These are phyloP conservation scores for Symmetrospora coprosmae DNA, from an alignment of 768 basidiomycete species.

Conservation along the genomic window DNA sequence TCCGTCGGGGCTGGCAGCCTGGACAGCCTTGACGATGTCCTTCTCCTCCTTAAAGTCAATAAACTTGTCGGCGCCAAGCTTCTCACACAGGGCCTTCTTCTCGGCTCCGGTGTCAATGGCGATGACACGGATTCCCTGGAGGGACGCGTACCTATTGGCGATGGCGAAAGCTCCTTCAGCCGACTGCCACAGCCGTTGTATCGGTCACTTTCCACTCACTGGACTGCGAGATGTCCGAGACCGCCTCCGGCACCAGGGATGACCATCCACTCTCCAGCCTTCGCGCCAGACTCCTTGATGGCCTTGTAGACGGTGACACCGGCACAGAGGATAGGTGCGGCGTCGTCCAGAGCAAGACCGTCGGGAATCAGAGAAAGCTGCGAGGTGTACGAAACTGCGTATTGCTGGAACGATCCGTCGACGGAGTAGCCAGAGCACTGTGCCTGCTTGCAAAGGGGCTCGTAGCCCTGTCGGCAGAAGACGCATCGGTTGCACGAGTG, in stretches of 20 bases:
- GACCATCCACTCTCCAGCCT: constrained; percentile 59
- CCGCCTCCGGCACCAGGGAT: constrained; percentile 39
- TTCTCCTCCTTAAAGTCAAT: constrained; percentile 61
- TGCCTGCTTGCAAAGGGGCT: constrained; percentile 32
- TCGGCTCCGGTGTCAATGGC: constrained; percentile 67
- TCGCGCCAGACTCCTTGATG: constrained; percentile 54
- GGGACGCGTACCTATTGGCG: constrained; percentile 65
- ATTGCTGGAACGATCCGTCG: constrained; percentile 42
- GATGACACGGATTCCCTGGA: constrained; percentile 63
- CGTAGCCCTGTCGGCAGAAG: constrained; percentile 33
- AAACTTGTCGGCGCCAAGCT: constrained; percentile 33
- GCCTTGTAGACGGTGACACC: constrained; percentile 42
- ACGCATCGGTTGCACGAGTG: constrained; percentile 35
- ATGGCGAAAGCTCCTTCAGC: no score
- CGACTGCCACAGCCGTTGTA: no score
- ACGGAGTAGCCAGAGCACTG: constrained; percentile 52
- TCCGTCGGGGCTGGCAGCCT: constrained; percentile 47
- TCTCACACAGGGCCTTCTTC: constrained; percentile 40
- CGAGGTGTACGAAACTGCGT: constrained; percentile 47
- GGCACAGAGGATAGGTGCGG: constrained; percentile 56
- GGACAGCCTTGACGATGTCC: constrained; percentile 54
- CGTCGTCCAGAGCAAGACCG: constrained; percentile 43
- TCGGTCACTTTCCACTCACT: no score
- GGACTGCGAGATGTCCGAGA: constrained; percentile 47
- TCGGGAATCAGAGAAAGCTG: constrained; percentile 71